These are phyloP conservation scores for Diversispora epigaea DNA, from an alignment of 192 early-diverging fungal genomes.

Conservation along the genomic window DNA sequence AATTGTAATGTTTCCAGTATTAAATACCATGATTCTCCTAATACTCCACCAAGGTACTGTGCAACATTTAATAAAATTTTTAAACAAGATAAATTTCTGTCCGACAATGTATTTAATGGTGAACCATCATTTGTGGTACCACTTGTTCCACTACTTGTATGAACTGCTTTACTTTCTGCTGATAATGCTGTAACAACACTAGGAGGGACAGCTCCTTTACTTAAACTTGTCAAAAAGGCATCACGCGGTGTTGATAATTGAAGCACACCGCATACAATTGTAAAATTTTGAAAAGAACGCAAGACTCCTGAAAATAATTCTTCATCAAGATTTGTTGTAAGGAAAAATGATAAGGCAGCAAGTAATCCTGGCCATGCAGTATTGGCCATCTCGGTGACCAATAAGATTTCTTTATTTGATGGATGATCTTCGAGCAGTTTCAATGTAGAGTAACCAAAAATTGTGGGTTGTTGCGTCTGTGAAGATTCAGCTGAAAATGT, in stretches of 20 bases:
- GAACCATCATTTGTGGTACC: neutral
- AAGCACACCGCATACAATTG: conserved; percentile 77
- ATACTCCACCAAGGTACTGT: conserved; percentile 65
- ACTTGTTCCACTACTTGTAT: conserved; percentile 2
- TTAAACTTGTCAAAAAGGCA: conserved; percentile 81
- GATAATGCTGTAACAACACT: conserved; percentile 40
- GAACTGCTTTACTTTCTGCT: conserved; percentile 31
- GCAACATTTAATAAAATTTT: conserved; percentile 71
- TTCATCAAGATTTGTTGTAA: conserved; percentile 79
- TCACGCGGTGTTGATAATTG: conserved; percentile 78
- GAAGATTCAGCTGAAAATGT: neutral
- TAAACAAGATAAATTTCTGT: conserved; percentile 78
- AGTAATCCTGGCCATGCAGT: conserved; percentile 79
- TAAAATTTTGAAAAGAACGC: conserved; percentile 71
- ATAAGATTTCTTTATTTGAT: conserved; percentile 46
- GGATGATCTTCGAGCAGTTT: conserved; percentile 30
- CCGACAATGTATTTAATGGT: conserved; percentile 54
- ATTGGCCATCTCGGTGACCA: conserved; percentile 77
- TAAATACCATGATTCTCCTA: conserved; percentile 84
- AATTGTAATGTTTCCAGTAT: conserved; percentile 87
- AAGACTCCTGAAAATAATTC: conserved; percentile 74
- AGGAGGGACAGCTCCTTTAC: conserved; percentile 75
- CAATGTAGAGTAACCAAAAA: conserved; percentile 34
- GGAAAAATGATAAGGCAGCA: conserved; percentile 71
- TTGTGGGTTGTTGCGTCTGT: conserved; percentile 37